Evolutionary conservation across 257 asterid genomes (phyloP).

Genomic region (Solanum sejunctum): DNA sequence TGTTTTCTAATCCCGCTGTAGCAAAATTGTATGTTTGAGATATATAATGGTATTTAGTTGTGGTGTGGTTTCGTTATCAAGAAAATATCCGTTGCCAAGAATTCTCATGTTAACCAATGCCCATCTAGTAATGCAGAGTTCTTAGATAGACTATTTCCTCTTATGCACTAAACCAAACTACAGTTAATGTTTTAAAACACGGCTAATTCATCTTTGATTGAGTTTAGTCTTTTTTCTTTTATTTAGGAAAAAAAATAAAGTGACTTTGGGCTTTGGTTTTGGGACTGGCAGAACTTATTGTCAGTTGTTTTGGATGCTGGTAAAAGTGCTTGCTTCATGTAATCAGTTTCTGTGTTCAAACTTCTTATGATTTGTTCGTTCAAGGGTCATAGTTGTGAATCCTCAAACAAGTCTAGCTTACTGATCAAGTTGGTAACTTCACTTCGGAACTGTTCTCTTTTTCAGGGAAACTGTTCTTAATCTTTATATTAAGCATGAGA

Average conservation of each 20-base stretch:
- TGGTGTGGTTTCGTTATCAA: neutral
- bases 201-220: neutral
- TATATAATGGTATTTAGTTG: neutral
- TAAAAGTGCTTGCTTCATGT: neutral
- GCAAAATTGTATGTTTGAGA: neutral
- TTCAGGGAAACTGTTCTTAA: neutral
- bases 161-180: neutral
- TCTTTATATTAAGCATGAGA: neutral
- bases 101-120: neutral
- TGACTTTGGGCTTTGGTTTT: neutral
- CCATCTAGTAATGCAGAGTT: neutral
- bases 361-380: neutral
- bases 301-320: neutral
- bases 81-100: neutral
- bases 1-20: neutral
- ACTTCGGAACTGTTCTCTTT: neutral
- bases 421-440: neutral
- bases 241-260: neutral
- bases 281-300: neutral
- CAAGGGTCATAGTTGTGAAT: neutral
- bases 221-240: neutral
- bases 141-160: neutral
- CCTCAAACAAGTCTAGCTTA: neutral
- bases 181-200: neutral
- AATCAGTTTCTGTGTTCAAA: neutral